A percentile compares a stretch with the other conserved stretches of the same genome.
phyloP scores from a whole-genome alignment of 148 eudicot species.

The Camellia japonica region DNA sequence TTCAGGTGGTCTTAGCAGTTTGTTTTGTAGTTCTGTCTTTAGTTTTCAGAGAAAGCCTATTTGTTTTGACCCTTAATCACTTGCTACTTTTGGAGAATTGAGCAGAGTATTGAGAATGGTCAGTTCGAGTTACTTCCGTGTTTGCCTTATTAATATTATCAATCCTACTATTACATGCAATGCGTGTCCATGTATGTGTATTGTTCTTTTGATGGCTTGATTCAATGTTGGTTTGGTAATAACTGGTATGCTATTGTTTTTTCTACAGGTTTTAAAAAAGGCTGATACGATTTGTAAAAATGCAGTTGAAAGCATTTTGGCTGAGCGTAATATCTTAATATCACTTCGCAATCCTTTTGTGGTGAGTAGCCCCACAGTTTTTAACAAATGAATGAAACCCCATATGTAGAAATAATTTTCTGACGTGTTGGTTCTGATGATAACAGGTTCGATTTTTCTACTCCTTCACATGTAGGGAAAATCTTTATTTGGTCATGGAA shows the following conservation, averaged over 20 bases:
- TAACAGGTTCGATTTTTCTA: slow-evolving; percentile 96
- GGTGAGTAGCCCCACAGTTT: slow-evolving; percentile 49
- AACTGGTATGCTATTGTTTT: slow-evolving; percentile 15
- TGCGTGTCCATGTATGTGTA: background rate
- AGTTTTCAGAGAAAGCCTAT: background rate
- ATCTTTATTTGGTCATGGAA: slow-evolving; percentile 98
- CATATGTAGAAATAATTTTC: slow-evolving; percentile 20
- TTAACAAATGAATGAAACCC: background rate
- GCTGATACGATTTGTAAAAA: slow-evolving; percentile 98
- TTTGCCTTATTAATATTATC: background rate
- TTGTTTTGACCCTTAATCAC: background rate
- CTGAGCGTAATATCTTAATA: slow-evolving; percentile 92
- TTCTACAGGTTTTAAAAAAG: slow-evolving; percentile 84
- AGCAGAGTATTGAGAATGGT: background rate
- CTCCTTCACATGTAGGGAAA: slow-evolving; percentile 97
- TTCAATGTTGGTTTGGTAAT: slow-evolving; percentile 9
- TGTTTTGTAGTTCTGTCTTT: too few relatives aligned
- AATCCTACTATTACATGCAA: slow-evolving; percentile 1
- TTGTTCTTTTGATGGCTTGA: background rate
- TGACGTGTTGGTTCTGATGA: slow-evolving; percentile 28
- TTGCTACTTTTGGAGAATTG: background rate
- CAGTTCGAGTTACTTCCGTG: background rate
- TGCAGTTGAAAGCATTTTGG: slow-evolving; percentile 97
- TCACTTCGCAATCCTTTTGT: slow-evolving; percentile 94
- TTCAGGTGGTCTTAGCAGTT: background rate